Conservation (phyloP, 495 filamentous ascomycete species). For the Chaetomium fimeti region DNA sequence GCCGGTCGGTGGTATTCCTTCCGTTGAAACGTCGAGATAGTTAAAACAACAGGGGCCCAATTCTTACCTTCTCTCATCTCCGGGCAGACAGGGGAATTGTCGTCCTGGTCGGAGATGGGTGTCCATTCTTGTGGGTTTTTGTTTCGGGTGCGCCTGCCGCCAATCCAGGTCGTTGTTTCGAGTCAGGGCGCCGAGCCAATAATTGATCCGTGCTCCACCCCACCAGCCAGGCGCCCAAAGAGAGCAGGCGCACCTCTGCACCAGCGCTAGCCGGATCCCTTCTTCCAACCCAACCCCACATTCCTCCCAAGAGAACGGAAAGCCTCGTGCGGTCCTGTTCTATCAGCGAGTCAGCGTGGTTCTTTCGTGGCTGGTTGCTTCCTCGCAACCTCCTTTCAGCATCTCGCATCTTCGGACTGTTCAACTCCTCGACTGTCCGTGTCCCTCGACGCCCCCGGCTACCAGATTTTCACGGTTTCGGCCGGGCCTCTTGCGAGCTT, state of each 20-base stretch:
- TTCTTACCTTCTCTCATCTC: not conserved
- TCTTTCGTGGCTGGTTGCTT: not conserved
- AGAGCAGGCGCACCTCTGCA: not conserved
- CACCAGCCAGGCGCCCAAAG: not conserved
- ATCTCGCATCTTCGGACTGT: not conserved
- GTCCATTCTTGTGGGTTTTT: not conserved
- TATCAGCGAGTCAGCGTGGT: not conserved
- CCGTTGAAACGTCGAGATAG: not conserved
- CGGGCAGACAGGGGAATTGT: not conserved
- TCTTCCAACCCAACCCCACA: constrained; percentile 10
- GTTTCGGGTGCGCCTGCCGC: not conserved
- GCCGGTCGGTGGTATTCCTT: not conserved
- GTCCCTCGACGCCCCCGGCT: not conserved
- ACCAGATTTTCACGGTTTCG: not conserved
- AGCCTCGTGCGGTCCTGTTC: not conserved
- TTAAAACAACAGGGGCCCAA: not conserved
- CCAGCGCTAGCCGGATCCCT: not conserved
- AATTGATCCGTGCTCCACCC: constrained; percentile 8
- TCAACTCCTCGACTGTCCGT: not conserved
- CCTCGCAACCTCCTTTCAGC: not conserved
- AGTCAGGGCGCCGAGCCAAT: constrained; percentile 1
- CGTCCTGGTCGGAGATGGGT: not conserved
- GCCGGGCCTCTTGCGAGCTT: constrained; percentile 3
- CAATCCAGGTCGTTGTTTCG: not conserved
- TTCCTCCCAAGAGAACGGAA: not conserved